phyloP scores from a whole-genome alignment of 176 grass and related monocot species.

The Lolium perenne region DNA sequence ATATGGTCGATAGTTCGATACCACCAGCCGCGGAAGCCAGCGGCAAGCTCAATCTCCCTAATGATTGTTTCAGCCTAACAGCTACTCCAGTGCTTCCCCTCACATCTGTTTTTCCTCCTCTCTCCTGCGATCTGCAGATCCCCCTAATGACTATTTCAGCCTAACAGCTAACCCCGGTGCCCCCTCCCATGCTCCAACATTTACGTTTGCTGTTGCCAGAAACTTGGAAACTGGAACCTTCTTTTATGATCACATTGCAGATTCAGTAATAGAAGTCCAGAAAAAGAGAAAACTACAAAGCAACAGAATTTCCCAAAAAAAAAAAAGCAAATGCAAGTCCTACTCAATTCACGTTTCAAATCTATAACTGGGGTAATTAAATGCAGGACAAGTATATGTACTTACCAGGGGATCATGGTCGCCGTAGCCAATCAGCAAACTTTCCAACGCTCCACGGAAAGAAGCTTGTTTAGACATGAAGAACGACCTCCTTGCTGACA shows the following conservation, averaged over 20 bases:
- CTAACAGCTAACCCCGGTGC: background rate
- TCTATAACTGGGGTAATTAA: background rate
- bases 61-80: too few species aligned
- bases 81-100: too few species aligned
- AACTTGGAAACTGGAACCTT: background rate
- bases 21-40: too few species aligned
- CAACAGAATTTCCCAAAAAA: background rate
- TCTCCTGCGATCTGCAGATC: background rate
- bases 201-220: background rate
- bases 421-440: background rate
- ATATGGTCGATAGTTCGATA: too few species aligned
- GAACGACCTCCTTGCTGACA: background rate
- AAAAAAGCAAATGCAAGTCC: background rate
- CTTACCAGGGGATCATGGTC: background rate
- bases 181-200: too few species aligned
- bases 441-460: background rate
- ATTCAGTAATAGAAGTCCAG: background rate
- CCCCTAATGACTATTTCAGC: background rate
- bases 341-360: background rate
- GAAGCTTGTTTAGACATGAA: background rate
- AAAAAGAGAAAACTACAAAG: background rate
- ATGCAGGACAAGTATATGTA: background rate
- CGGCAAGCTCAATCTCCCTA: too few species aligned
- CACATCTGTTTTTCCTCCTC: background rate
- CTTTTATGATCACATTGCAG: background rate